A percentile compares a stretch with the other conserved stretches of the same genome.
Evolutionary conservation across 2,329 filamentous ascomycete genomes (phyloP).

Genomic region (Fusarium siculi): DNA sequence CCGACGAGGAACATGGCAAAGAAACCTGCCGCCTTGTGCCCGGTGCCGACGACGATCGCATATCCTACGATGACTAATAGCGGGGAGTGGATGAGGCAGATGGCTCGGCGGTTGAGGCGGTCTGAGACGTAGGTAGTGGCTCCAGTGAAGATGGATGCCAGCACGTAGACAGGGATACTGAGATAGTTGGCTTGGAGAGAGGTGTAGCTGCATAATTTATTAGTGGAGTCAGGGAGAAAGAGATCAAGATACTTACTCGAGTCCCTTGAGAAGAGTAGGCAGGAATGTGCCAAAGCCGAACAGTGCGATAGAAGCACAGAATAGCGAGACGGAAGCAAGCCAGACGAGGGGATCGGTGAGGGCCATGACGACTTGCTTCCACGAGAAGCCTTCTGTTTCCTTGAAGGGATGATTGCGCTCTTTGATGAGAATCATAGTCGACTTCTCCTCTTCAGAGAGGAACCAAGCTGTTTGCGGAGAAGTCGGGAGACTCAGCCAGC

Average conservation of each 20-base stretch:
- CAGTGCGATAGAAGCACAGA: constrained; percentile 42
- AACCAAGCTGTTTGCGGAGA: constrained; percentile 58
- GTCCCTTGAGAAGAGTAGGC: constrained; percentile 49
- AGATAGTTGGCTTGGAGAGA: constrained; percentile 50
- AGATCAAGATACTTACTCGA: constrained; percentile 39
- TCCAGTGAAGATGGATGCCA: constrained; percentile 37
- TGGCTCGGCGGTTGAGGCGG: constrained; percentile 39
- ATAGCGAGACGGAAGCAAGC: constrained; percentile 37
- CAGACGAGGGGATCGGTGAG: constrained; percentile 46
- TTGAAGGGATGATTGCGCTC: background rate
- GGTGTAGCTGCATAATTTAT: constrained; percentile 2
- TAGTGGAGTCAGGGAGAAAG: fast-evolving
- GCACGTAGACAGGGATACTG: constrained; percentile 49
- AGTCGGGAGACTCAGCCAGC: constrained; percentile 57
- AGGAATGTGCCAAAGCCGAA: constrained; percentile 52
- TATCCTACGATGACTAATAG: constrained; percentile 46
- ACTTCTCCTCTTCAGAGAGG: constrained; percentile 54
- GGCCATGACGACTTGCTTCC: constrained; percentile 38
- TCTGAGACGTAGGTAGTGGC: constrained; percentile 32
- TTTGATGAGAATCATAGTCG: constrained; percentile 43
- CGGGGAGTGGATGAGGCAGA: constrained; percentile 31
- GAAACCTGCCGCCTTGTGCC: constrained; percentile 38
- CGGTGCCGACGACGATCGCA: constrained; percentile 41
- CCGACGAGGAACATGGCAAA: constrained; percentile 42
- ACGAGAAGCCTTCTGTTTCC: constrained; percentile 32